These are phyloP conservation scores for Apophysomyces trapeziformis DNA, from an alignment of 371 early-diverging fungal genomes.

Conservation along the genomic window DNA sequence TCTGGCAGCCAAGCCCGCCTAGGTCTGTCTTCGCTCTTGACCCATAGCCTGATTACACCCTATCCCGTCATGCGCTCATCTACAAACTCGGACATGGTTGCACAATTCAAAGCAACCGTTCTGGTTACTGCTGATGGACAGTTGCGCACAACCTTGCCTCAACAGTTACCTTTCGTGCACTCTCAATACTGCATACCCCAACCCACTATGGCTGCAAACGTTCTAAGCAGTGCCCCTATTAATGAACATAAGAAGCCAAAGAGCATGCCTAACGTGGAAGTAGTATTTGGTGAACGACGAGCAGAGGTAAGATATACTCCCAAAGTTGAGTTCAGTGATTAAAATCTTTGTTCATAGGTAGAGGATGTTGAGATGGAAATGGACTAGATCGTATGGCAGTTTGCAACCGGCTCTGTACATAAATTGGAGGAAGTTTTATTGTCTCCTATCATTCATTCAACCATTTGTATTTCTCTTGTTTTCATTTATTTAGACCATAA, in stretches of 20 bases:
- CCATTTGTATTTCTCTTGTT: constrained; percentile 10
- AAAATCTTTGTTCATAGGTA: constrained; percentile 17
- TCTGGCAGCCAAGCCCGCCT: constrained; percentile 83
- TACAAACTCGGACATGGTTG: constrained; percentile 65
- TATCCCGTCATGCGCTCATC: constrained; percentile 75
- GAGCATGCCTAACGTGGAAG: constrained; percentile 21
- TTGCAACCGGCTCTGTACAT: constrained; percentile 7
- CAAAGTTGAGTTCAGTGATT: background rate
- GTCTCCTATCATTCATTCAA: constrained; percentile 4
- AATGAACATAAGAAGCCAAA: constrained; percentile 21
- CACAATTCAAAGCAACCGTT: constrained; percentile 89
- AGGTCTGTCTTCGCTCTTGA: constrained; percentile 84
- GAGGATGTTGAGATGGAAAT: constrained; percentile 46
- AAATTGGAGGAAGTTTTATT: background rate
- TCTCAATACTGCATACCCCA: constrained; percentile 66
- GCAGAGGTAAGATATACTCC: constrained; percentile 25
- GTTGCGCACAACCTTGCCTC: constrained; percentile 67
- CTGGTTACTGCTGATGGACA: constrained; percentile 78
- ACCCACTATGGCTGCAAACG: constrained; percentile 42
- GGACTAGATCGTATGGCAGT: constrained; percentile 20
- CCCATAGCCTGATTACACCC: constrained; percentile 75
- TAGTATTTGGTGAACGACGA: constrained; percentile 45
- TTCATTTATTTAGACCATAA: constrained; percentile 6
- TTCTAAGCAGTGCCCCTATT: constrained; percentile 32
- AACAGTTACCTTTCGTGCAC: constrained; percentile 72